Conservation (phyloP, 495 filamentous ascomycete genomes). For the Penicillium lagena region DNA sequence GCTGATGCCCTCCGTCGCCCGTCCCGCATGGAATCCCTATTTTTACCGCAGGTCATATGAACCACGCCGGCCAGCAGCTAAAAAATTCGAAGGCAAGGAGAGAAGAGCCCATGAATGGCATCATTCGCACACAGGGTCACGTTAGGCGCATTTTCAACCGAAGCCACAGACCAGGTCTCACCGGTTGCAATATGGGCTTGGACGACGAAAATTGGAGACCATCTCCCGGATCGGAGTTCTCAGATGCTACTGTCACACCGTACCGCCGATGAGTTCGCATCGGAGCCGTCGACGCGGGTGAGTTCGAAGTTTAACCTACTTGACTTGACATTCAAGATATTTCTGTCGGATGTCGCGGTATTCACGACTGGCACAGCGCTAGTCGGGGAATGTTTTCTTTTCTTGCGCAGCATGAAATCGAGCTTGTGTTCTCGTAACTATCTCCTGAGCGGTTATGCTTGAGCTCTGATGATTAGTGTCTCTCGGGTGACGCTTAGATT, state of each 20-base stretch:
- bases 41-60: slow-evolving; percentile 13
- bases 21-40: too few species aligned
- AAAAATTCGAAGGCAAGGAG: slow-evolving; percentile 1
- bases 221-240: slow-evolving; percentile 11
- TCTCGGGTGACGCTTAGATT: too few species aligned
- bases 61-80: neutral
- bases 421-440: too few species aligned
- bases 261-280: slow-evolving; percentile 13
- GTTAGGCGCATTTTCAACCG: slow-evolving; percentile 3
- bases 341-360: too few species aligned
- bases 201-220: slow-evolving; percentile 3
- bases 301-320: slow-evolving; percentile 4
- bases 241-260: slow-evolving; percentile 18
- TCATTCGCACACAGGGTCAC: too few species aligned
- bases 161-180: slow-evolving; percentile 9
- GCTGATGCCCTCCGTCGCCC: slow-evolving; percentile 8
- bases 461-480: too few species aligned
- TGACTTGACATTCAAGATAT: too few species aligned
- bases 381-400: too few species aligned
- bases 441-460: too few species aligned
- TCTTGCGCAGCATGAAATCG: too few species aligned
- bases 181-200: slow-evolving; percentile 11
- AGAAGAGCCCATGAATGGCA: too few species aligned
- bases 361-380: too few species aligned
- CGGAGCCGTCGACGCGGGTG: slow-evolving; percentile 3